Base-by-base conservation (phyloP, 495 filamentous ascomycete species). In the Filosporella fistucella region DNA sequence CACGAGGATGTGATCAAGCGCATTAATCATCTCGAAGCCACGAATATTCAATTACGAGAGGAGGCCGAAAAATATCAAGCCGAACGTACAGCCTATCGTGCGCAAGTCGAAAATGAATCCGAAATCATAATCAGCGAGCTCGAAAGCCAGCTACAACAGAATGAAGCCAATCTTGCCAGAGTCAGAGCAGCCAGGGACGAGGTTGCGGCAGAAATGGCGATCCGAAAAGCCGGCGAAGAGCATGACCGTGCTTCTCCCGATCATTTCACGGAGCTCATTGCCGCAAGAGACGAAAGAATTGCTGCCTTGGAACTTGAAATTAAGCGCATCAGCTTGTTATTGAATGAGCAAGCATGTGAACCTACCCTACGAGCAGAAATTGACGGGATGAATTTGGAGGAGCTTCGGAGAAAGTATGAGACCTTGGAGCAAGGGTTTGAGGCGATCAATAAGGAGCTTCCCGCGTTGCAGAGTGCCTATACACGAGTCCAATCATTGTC, bases 1-100 rank as follows among this genome's bases (percentile, higher is more conserved):
- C 85, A 95, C 56, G 91, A 96, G 50, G 94, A 96, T 61, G 80
- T 94, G 14, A 86, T 96, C 44, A 88, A 86, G 58, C 82, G 89
- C 8, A 80, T 96, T 62, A 97, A 97, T 61, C 78, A 95, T 58
- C 67, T 96, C 59, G 90, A 97, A 64, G 89, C 90, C 11, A 85
- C 81, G 13, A 95, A 96, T 59, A 82, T 84, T 36, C 82, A 90
- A 53, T 69, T 96, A 22, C 82, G 84, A 10, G 86, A 95, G 61
- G 88, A 93, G 54, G 85, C 86, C 1, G 81, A 89, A 62, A 93
- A 86, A 58, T 68, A 86, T 42, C 86, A 91, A 46, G 80, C 86
- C 1, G 93, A 97, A 65, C 68, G 93, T 30, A 90, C 88, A 12
- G 75, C 83, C 29, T 96, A 86, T 63, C 86, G 87, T 32, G 76